A percentile compares a stretch with the other conserved stretches of the same genome.
Conservation (phyloP, 805 yeast species). For the Diddensiella caesifluorescens region DNA sequence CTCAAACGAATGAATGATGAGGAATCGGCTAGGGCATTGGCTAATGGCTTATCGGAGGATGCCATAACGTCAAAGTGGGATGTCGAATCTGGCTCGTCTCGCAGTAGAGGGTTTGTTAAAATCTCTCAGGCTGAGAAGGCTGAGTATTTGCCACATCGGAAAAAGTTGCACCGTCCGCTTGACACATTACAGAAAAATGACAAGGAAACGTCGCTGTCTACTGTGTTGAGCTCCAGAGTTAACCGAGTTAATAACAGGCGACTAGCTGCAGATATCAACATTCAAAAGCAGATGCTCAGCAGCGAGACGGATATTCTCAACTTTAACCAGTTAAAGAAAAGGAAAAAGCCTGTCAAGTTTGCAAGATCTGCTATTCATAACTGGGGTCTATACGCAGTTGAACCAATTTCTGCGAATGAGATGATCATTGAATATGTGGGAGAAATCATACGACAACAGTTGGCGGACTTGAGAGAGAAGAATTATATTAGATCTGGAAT, state of each 20-base stretch:
- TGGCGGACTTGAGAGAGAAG: slow-evolving; percentile 87
- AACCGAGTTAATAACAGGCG: slow-evolving; percentile 84
- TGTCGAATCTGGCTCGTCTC: slow-evolving; percentile 34
- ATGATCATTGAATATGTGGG: slow-evolving; percentile 99
- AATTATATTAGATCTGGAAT: slow-evolving; percentile 84
- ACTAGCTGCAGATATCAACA: slow-evolving; percentile 82
- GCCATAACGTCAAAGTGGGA: slow-evolving; percentile 1
- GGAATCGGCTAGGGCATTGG: not conserved
- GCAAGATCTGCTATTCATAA: slow-evolving; percentile 96
- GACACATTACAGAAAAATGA: slow-evolving; percentile 23
- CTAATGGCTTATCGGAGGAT: not conserved
- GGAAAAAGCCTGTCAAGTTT: slow-evolving; percentile 92
- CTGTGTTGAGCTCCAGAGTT: slow-evolving; percentile 61
- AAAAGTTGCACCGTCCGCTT: slow-evolving; percentile 42
- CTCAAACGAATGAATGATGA: slow-evolving; percentile 14
- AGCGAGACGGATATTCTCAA: slow-evolving; percentile 73
- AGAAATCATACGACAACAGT: slow-evolving; percentile 86
- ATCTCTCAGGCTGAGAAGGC: slow-evolving; percentile 68
- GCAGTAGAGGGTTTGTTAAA: slow-evolving; percentile 67
- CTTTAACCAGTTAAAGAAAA: slow-evolving; percentile 78
- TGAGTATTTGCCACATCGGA: slow-evolving; percentile 77
- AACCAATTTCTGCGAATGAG: slow-evolving; percentile 91
- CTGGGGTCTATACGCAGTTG: slow-evolving; percentile 96
- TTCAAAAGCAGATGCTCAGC: slow-evolving; percentile 61
- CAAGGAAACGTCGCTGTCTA: slow-evolving; percentile 17